phyloP scores from a whole-genome alignment of 169 alveolate genomes.

The Condylostoma magnum region DNA sequence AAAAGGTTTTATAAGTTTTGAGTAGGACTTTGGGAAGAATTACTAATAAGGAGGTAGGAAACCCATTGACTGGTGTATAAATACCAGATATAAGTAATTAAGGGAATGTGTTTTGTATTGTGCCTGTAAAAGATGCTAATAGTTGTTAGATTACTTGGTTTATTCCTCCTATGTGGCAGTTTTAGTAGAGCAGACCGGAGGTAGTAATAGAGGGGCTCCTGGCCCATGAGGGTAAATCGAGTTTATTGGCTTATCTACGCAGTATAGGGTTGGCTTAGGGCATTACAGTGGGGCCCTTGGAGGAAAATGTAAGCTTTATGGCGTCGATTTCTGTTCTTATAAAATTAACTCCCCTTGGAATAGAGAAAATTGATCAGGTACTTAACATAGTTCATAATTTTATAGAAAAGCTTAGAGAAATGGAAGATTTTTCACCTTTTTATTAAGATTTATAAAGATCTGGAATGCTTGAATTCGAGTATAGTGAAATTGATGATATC shows the following conservation, averaged over 20 bases:
- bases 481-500: not conserved
- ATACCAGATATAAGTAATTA: not conserved
- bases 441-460: not conserved
- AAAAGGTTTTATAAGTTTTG: not conserved
- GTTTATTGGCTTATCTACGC: not conserved
- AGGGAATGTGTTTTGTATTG: not conserved
- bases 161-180: not conserved
- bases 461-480: not conserved
- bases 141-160: not conserved
- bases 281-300: not conserved
- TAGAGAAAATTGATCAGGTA: not conserved
- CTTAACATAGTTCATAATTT: not conserved
- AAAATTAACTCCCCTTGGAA: not conserved
- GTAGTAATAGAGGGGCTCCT: not conserved
- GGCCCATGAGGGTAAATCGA: slow-evolving; percentile 10
- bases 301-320: not conserved
- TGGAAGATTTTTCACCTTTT: not conserved
- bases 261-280: not conserved
- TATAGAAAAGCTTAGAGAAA: not conserved
- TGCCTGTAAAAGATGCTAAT: not conserved
- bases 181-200: not conserved
- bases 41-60: not conserved
- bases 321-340: not conserved
- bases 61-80: not conserved
- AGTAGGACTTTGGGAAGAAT: not conserved